A percentile compares a stretch with the other conserved stretches of the same genome.
These are phyloP conservation scores for Aspergillus carbonarius DNA, from an alignment of 2,329 filamentous ascomycete species.

Conservation along the genomic window DNA sequence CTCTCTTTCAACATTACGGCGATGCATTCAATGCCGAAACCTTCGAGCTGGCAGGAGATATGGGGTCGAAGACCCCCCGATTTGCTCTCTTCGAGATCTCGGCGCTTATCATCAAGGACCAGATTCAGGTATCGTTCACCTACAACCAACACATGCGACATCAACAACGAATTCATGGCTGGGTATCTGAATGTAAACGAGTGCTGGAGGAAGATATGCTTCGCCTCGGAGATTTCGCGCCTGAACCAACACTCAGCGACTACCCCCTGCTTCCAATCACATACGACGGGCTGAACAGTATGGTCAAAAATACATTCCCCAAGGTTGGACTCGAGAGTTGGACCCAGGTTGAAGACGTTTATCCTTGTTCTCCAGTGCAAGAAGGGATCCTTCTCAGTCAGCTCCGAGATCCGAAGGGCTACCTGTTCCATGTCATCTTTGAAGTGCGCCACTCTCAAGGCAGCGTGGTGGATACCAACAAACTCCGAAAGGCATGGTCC, in stretches of 20 bases:
- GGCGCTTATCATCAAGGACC: constrained; percentile 49
- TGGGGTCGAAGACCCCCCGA: constrained; percentile 44
- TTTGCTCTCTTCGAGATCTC: constrained; percentile 54
- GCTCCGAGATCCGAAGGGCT: constrained; percentile 34
- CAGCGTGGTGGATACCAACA: constrained; percentile 25
- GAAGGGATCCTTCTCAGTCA: constrained; percentile 41
- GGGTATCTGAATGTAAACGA: constrained; percentile 43
- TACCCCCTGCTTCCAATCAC: constrained; percentile 46
- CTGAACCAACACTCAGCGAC: constrained; percentile 42
- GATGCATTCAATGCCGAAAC: constrained; percentile 31
- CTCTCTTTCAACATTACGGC: constrained; percentile 44
- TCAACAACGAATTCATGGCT: constrained; percentile 42
- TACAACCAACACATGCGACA: constrained; percentile 51
- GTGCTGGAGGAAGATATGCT: constrained; percentile 34
- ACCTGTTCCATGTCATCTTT: constrained; percentile 39
- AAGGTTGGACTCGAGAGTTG: constrained; percentile 33
- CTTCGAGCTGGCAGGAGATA: constrained; percentile 42
- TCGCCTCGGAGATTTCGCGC: constrained; percentile 25
- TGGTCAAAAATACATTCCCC: constrained; percentile 38
- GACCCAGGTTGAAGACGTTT: constrained; percentile 35
- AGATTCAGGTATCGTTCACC: constrained; percentile 50
- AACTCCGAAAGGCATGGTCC: constrained; percentile 35
- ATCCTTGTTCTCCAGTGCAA: constrained; percentile 39
- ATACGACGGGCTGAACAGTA: constrained; percentile 39
- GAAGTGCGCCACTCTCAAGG: constrained; percentile 27